Conservation (phyloP, 192 early-diverging fungal genomes). For the Entomortierella parvispora region DNA sequence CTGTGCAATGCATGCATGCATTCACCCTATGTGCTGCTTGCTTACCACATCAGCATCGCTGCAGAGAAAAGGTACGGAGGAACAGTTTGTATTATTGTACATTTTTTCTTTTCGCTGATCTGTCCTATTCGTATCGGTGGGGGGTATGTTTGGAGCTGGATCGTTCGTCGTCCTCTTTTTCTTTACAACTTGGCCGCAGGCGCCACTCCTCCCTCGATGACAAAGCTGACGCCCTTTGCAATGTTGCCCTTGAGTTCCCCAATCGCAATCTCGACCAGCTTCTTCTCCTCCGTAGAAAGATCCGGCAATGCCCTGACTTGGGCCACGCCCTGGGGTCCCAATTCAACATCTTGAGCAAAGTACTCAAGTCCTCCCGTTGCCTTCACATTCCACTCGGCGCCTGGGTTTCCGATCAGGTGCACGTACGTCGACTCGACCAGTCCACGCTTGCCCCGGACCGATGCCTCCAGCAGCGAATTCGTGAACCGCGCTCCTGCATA, state of each 20-base stretch:
- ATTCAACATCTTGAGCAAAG: slow-evolving; percentile 80
- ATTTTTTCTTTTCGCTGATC: too few species aligned
- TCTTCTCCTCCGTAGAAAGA: slow-evolving; percentile 79
- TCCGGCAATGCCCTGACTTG: slow-evolving; percentile 83
- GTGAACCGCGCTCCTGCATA: slow-evolving; percentile 89
- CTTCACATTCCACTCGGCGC: slow-evolving; percentile 63
- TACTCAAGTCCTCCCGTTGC: slow-evolving; percentile 69
- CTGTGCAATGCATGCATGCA: too few species aligned
- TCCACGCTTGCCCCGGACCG: slow-evolving; percentile 66
- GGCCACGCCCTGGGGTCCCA: slow-evolving; percentile 78
- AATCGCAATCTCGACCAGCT: slow-evolving; percentile 76
- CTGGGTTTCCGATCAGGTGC: slow-evolving; percentile 42
- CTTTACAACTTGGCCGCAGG: slow-evolving; percentile 39
- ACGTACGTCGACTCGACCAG: slow-evolving; percentile 92
- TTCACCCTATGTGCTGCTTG: too few species aligned
- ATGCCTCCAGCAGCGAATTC: slow-evolving; percentile 82
- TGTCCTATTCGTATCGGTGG: too few species aligned
- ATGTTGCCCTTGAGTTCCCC: slow-evolving; percentile 91
- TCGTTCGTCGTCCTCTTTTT: too few species aligned
- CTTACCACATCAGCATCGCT: too few species aligned
- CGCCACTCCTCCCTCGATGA: slow-evolving; percentile 15
- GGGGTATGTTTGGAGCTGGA: too few species aligned
- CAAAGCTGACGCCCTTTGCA: slow-evolving; percentile 85
- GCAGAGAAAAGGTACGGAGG: too few species aligned
- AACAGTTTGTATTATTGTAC: too few species aligned